Evolutionary conservation across 2,329 filamentous ascomycete genomes (phyloP).

Genomic region (Esteya vermicola): DNA sequence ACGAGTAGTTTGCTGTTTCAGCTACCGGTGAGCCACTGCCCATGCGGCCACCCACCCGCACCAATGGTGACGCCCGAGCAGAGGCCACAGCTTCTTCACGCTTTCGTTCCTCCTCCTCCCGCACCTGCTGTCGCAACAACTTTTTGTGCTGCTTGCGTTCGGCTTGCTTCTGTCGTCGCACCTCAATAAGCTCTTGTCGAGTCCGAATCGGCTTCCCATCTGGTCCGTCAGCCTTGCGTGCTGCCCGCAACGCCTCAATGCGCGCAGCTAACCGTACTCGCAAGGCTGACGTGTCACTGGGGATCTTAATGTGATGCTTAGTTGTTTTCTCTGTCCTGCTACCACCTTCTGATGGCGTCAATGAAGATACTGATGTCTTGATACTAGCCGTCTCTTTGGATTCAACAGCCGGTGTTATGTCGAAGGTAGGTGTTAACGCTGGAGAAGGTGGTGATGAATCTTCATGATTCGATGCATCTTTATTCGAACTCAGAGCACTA

Average conservation of each 20-base stretch:
- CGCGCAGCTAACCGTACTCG: conserved; percentile 66
- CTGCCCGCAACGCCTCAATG: conserved; percentile 72
- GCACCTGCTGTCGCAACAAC: conserved; percentile 61
- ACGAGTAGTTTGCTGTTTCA: conserved; percentile 59
- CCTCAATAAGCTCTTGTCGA: conserved; percentile 82
- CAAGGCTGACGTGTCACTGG: conserved; percentile 58
- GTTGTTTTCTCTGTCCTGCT: conserved; percentile 21
- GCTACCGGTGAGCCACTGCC: conserved; percentile 40
- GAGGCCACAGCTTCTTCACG: conserved; percentile 46
- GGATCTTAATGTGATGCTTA: conserved; percentile 48
- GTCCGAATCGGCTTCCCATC: conserved; percentile 65
- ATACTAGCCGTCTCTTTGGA: conserved; percentile 33
- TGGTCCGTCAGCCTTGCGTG: conserved; percentile 60
- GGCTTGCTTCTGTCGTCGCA: conserved; percentile 73
- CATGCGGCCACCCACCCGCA: conserved; percentile 24
- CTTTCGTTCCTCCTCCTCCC: conserved; percentile 60
- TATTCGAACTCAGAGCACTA: conserved; percentile 26
- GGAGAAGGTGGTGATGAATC: conserved; percentile 13
- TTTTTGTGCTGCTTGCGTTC: conserved; percentile 82
- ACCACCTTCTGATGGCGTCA: conserved; percentile 40
- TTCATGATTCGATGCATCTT: conserved; percentile 21
- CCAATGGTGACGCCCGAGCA: conserved; percentile 42
- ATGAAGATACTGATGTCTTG: conserved; percentile 50
- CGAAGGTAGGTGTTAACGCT: conserved; percentile 43
- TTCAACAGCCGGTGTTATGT: conserved; percentile 25